Percentiles rank a stretch among this genome's conserved stretches.
These are phyloP conservation scores for Aspergillus hortae DNA, from an alignment of 2,329 filamentous ascomycete species.

Conservation along the genomic window DNA sequence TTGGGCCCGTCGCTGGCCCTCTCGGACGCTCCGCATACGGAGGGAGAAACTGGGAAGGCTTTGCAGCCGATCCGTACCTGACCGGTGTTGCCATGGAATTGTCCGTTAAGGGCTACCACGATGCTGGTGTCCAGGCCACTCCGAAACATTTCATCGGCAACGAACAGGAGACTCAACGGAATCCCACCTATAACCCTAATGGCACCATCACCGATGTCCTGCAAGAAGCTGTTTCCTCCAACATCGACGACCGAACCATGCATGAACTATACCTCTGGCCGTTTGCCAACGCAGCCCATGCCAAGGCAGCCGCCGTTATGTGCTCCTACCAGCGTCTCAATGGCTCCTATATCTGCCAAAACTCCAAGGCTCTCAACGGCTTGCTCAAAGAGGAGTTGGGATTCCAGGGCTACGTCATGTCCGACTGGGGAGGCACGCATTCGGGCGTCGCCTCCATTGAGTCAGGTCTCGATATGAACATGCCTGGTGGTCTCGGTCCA, in stretches of 20 bases:
- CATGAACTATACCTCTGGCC: conserved; percentile 77
- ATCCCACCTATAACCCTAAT: conserved; percentile 37
- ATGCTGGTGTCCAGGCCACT: conserved; percentile 41
- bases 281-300: conserved; percentile 67
- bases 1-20: conserved; percentile 42
- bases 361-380: conserved; percentile 42
- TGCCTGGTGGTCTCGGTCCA: conserved; percentile 58
- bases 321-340: conserved; percentile 45
- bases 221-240: conserved; percentile 33
- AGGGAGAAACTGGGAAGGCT: conserved; percentile 39
- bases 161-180: conserved; percentile 60
- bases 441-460: conserved; percentile 43
- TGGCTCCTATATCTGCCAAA: conserved; percentile 47
- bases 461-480: conserved; percentile 53
- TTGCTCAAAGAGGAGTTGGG: conserved; percentile 50
- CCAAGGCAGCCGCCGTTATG: conserved; percentile 55
- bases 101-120: conserved; percentile 53
- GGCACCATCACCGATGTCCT: conserved; percentile 30
- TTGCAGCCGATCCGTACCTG: conserved; percentile 43
- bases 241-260: conserved; percentile 68
- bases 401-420: conserved; percentile 48
- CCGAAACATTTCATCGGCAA: conserved; percentile 53
- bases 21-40: conserved; percentile 33
- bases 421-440: conserved; percentile 46
- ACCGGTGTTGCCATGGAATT: conserved; percentile 38